Evolutionary conservation across 495 filamentous ascomycete genomes (phyloP), one percentile per base, ranked within the genome.

Genomic region (Tuber microsphaerosporum): DNA sequence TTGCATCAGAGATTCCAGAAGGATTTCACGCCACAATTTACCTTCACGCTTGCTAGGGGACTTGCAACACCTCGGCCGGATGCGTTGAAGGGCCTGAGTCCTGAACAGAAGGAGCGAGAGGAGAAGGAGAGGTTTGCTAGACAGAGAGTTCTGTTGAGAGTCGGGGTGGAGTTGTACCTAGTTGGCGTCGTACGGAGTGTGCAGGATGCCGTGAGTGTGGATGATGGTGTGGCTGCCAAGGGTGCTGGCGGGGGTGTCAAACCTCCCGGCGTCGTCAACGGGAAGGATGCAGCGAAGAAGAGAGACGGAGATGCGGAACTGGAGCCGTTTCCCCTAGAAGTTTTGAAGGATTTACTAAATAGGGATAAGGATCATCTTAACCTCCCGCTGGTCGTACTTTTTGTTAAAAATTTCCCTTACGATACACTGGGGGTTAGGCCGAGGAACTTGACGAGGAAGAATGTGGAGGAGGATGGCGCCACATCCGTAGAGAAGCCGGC

Each of bases 111-210:
- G 77, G 95, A 99, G 83, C 92, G 93, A 74, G 95, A 99, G 85
- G 95, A 99, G 83, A 97, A 96, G 83, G 95, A 98, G 70, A 91
- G 95, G 0, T 84, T 98, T 43, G 87, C 90, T 37, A 90, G 95
- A 51, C 96, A 99, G 82, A 89, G 96, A 44, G 88, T 93, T 16
- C 88, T 99, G 41, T 85, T 99, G 45, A 89, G 93, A 45, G 91
- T 97, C 2, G 93, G 94, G 48, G 97, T 95, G 17, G 96, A 99
- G 83, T 87, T 99, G 44, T 99, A 96, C 96, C 90, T 99, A 26
- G 93, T 97, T 44, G 93, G 92, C 19, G 91, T 93, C 44, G 84
- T 99, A 71, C 89, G 90, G 78, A 97, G 92, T 61, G 85, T 98
- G 77, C 94, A 98, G 81, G 96, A 99, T 84, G 91, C 93, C 72